Conservation (phyloP, 164 flowering plant species). For the Piper betle region DNA sequence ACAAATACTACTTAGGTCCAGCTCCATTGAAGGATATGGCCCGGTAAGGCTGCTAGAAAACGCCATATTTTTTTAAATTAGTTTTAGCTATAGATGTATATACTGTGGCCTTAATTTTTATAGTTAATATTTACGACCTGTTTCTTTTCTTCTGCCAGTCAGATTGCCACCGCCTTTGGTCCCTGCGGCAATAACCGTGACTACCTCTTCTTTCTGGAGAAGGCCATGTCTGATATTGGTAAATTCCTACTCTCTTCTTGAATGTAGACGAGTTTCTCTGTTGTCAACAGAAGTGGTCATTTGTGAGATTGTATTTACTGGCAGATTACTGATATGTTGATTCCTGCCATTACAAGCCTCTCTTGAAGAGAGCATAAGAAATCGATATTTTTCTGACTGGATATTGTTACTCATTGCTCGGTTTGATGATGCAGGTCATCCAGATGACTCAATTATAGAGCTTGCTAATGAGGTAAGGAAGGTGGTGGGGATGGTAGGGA, state of each 20-base stretch:
- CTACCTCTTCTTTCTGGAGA: no score
- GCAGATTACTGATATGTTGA: no score
- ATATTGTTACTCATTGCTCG: background rate
- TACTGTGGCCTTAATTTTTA: no score
- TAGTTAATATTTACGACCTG: background rate
- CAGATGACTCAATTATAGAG: conserved; percentile 68
- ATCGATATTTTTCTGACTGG: background rate
- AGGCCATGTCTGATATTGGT: no score
- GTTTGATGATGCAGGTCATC: conserved; percentile 49
- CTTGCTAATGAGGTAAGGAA: conserved; percentile 91
- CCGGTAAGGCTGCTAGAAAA: conserved; percentile 21
- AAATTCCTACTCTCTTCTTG: background rate
- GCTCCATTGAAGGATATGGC: conserved; percentile 96
- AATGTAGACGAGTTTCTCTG: no score
- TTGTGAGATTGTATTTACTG: background rate
- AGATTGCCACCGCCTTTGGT: no score
- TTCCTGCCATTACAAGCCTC: no score
- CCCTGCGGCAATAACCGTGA: no score
- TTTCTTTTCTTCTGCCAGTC: background rate
- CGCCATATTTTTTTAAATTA: background rate
- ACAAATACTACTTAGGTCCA: conserved; percentile 94
- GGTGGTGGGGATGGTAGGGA: conserved; percentile 27
- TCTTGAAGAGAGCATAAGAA: no score
- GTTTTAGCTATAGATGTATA: background rate
- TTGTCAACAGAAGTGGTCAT: no score